These are phyloP conservation scores for Truncatella angustata DNA, from an alignment of 2,329 filamentous ascomycete species.

Conservation along the genomic window DNA sequence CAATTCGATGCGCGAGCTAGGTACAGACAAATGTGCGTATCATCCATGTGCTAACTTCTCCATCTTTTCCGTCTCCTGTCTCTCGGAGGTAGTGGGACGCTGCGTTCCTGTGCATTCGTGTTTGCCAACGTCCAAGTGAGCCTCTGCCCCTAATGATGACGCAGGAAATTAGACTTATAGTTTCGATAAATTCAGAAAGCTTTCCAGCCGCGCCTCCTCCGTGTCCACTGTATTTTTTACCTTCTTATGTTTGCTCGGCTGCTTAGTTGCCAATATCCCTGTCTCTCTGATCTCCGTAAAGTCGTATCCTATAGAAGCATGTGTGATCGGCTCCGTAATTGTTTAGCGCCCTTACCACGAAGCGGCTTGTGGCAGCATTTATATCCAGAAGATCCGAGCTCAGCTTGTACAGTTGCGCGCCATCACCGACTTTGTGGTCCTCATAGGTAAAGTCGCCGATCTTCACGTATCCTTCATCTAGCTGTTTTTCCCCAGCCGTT, in stretches of 20 bases:
- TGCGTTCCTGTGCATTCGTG: too few relatives aligned
- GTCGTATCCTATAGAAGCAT: slow-evolving; percentile 62
- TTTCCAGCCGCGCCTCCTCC: slow-evolving; percentile 4
- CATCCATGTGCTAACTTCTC: not conserved
- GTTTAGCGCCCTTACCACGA: slow-evolving; percentile 53
- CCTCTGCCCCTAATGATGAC: not conserved
- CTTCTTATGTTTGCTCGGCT: not conserved
- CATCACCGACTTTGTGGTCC: slow-evolving; percentile 38
- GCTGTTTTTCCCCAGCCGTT: slow-evolving; percentile 18
- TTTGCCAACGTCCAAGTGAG: too few relatives aligned
- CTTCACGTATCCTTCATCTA: slow-evolving; percentile 50
- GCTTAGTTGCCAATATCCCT: slow-evolving; percentile 4
- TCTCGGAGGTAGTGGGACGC: too few relatives aligned
- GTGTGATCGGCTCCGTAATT: slow-evolving; percentile 63
- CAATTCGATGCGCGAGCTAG: not conserved
- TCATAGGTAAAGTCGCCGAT: slow-evolving; percentile 57
- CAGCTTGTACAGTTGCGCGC: slow-evolving; percentile 52
- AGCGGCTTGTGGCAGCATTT: slow-evolving; percentile 45
- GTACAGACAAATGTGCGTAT: slow-evolving; percentile 1
- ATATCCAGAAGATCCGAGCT: slow-evolving; percentile 48
- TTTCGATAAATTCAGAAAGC: not conserved
- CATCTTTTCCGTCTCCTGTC: not conserved
- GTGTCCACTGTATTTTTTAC: not conserved
- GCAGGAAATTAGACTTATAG: not conserved
- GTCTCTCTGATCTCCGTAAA: slow-evolving; percentile 48